A percentile compares a stretch with the other conserved stretches of the same genome.
phyloP scores from a whole-genome alignment of 441 rosid genomes.

The Breynia disticha region DNA sequence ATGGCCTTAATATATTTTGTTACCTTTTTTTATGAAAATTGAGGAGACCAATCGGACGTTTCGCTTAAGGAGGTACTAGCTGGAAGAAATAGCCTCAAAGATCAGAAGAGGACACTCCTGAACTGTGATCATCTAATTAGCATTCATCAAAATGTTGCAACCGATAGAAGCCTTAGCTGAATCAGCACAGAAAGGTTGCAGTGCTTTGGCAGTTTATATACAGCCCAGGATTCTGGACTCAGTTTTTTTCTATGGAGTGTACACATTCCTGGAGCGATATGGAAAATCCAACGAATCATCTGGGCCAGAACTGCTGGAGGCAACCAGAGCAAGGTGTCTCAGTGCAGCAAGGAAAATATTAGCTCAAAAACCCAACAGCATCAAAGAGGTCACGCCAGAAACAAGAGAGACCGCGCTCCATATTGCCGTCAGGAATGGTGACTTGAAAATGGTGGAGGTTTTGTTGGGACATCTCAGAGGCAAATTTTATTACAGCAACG shows the following conservation, averaged over 20 bases:
- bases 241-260: too few species aligned
- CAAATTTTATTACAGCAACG: not conserved
- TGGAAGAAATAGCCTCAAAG: too few species aligned
- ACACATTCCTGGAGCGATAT: not conserved
- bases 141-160: too few species aligned
- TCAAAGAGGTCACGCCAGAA: not conserved
- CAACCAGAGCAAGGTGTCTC: conserved; percentile 11
- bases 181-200: not conserved
- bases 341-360: conserved; percentile 3
- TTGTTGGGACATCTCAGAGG: conserved; percentile 1
- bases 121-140: too few species aligned
- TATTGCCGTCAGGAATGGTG: conserved; percentile 9
- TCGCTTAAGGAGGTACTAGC: too few species aligned
- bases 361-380: conserved; percentile 6
- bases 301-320: conserved; percentile 6
- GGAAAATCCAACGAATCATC: not conserved
- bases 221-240: too few species aligned
- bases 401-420: conserved; percentile 16
- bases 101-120: too few species aligned
- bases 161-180: not conserved
- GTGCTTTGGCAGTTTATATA: not conserved
- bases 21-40: too few species aligned
- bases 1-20: too few species aligned
- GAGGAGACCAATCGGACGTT: too few species aligned
- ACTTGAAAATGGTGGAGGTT: not conserved